Conservation (phyloP, 1,284 basidiomycete genomes). For the Butyriboletus appendiculatus region DNA sequence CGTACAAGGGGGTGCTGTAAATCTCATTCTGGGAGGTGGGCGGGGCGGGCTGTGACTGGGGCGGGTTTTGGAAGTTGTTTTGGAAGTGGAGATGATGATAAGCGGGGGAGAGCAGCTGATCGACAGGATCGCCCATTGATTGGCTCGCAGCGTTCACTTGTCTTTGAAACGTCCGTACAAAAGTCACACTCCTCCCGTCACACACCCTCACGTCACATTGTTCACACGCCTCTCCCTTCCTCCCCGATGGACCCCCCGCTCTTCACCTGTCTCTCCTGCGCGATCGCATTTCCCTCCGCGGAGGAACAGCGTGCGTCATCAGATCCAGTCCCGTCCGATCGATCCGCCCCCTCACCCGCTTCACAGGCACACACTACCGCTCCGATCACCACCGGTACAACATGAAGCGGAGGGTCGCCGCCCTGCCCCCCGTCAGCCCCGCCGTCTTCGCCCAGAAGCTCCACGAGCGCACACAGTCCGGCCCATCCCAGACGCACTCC, state of each 20-base stretch:
- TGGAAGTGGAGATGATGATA: slow-evolving; percentile 56
- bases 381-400: slow-evolving; percentile 98
- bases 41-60: slow-evolving; percentile 16
- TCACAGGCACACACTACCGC: slow-evolving; percentile 81
- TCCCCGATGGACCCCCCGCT: slow-evolving; percentile 28
- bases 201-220: slow-evolving; percentile 6
- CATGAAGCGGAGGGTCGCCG: slow-evolving; percentile 95
- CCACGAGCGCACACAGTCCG: slow-evolving; percentile 75
- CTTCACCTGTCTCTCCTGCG: slow-evolving; percentile 93
- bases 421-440: slow-evolving; percentile 83
- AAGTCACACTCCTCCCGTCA: not conserved
- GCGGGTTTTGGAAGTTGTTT: slow-evolving; percentile 26
- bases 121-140: slow-evolving; percentile 61
- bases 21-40: slow-evolving; percentile 25
- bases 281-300: slow-evolving; percentile 84
- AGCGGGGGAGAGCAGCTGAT: slow-evolving; percentile 62
- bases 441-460: slow-evolving; percentile 90
- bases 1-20: slow-evolving; percentile 25
- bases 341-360: not conserved
- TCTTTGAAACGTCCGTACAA: slow-evolving; percentile 23
- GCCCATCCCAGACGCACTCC: slow-evolving; percentile 57
- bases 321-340: not conserved
- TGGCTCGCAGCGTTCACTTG: slow-evolving; percentile 41
- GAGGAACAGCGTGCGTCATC: slow-evolving; percentile 78
- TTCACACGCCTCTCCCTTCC: slow-evolving; percentile 13